Evolutionary conservation across 345 rosid genomes (phyloP), one percentile per base, ranked within the genome.

Genomic region (Crucihimalaya himalaica): DNA sequence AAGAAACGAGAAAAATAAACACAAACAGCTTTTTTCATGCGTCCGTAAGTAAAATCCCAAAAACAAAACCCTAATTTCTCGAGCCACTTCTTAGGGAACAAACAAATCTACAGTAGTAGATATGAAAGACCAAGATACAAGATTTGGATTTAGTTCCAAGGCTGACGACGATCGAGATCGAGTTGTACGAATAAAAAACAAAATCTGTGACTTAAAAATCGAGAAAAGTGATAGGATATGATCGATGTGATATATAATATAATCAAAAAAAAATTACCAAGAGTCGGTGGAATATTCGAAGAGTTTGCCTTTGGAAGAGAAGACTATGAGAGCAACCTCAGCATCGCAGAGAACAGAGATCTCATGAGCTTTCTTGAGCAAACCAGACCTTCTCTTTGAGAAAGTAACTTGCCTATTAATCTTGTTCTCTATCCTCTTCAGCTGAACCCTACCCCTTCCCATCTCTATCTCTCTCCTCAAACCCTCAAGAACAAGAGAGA

Each of bases 371-470:
- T 91, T 91, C 89, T 91, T 91, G 11, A 89, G 79, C 71, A 91
- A 70, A 25, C 97, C 94, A 51, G 82, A 75, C 73, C 97, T 82
- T 56, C 97, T 80, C 86, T 91, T 91, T 3, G 97, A 91, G 78
- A 91, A 91, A 7, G 96, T 91, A 59, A 91, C 97, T 79, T 91
- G 97, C 66, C 97, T 83, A 68, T 88, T 91, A 32, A 87, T 87
- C 84, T 89, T 91, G 93, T 91, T 91, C 85, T 91, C 97, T 80
- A 91, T 89, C 92, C 89, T 84, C 89, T 77, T 89, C 74, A 91
- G 57, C 82, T 89, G 83, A 84, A 91, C 93, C 88, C 96, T 91
- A 68, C 96, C 97, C 59, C 97, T 84, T 43, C 97, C 97, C 97
- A 91, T 91, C 61, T 70, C 50, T 69, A 50, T 68, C 32, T 69